Conservation (phyloP, 2,329 filamentous ascomycete genomes). For the Colletotrichum sp. region DNA sequence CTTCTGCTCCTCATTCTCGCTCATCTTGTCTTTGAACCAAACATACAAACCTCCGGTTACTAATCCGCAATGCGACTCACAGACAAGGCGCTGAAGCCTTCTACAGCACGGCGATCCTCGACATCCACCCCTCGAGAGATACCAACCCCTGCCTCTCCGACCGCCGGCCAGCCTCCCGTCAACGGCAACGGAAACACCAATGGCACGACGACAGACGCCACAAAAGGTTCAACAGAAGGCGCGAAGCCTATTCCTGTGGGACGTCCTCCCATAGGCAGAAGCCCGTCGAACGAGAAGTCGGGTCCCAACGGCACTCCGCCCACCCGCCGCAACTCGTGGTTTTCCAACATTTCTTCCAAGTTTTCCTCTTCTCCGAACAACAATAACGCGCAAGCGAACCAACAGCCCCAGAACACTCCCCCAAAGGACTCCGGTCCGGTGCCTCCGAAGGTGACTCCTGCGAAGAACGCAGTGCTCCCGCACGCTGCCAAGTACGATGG, state of each 20-base stretch:
- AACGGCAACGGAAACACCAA: slow-evolving; percentile 11
- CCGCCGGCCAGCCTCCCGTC: background rate
- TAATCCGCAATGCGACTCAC: slow-evolving; percentile 16
- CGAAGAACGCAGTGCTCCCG: slow-evolving; percentile 64
- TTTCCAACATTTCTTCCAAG: slow-evolving; percentile 90
- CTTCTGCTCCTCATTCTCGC: background rate
- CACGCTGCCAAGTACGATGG: slow-evolving; percentile 62
- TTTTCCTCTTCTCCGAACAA: slow-evolving; percentile 69
- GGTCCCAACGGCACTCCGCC: slow-evolving; percentile 37
- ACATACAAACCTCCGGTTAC: background rate
- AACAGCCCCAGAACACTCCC: slow-evolving; percentile 35
- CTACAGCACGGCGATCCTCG: slow-evolving; percentile 5
- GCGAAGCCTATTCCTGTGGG: slow-evolving; percentile 32
- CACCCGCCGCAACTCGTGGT: slow-evolving; percentile 81
- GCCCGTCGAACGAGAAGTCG: slow-evolving; percentile 34
- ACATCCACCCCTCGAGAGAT: slow-evolving; percentile 6
- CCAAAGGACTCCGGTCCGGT: slow-evolving; percentile 34
- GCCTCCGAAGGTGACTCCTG: slow-evolving; percentile 51
- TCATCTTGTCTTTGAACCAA: background rate
- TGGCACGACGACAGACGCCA: background rate
- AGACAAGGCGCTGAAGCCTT: slow-evolving; percentile 15
- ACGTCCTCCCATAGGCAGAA: slow-evolving; percentile 35
- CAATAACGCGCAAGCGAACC: slow-evolving; percentile 37
- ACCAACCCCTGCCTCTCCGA: slow-evolving; percentile 4
- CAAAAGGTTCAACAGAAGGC: slow-evolving; percentile 4